Evolutionary conservation across 2,329 filamentous ascomycete species (phyloP).

Genomic region (Cladosporium sp.): DNA sequence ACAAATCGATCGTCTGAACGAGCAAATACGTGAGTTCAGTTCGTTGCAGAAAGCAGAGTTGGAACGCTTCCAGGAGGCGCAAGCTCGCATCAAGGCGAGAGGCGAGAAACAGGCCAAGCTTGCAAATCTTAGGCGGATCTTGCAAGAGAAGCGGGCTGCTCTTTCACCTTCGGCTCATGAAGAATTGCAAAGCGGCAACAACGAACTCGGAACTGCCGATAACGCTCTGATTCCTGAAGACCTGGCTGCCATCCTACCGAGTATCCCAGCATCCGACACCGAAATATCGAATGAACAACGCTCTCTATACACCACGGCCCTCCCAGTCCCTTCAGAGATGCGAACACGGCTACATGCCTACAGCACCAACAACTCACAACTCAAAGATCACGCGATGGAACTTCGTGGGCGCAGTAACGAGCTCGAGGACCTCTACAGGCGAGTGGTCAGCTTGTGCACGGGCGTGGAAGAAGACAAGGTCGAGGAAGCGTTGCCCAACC

Average conservation of each 20-base stretch:
- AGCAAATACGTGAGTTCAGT: constrained; percentile 74
- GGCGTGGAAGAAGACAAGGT: constrained; percentile 73
- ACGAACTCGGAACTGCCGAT: background rate
- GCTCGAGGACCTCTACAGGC: constrained; percentile 80
- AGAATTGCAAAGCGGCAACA: constrained; percentile 19
- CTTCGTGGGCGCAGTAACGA: constrained; percentile 78
- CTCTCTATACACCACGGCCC: constrained; percentile 22
- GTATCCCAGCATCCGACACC: background rate
- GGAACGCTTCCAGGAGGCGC: constrained; percentile 66
- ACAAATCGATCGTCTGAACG: constrained; percentile 75
- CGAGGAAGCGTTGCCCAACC: constrained; percentile 71
- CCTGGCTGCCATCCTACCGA: background rate
- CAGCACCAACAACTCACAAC: constrained; percentile 61
- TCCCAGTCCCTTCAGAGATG: constrained; percentile 39
- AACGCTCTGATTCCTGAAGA: constrained; percentile 5
- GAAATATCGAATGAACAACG: constrained; percentile 5
- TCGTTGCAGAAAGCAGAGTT: constrained; percentile 73
- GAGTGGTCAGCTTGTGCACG: constrained; percentile 83
- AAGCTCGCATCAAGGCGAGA: constrained; percentile 59
- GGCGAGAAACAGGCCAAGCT: constrained; percentile 67
- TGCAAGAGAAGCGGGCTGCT: constrained; percentile 50
- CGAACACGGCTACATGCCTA: constrained; percentile 68
- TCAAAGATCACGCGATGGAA: constrained; percentile 63
- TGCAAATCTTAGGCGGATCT: constrained; percentile 69
- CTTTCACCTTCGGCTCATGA: constrained; percentile 46